A percentile compares a stretch with the other conserved stretches of the same genome.
These are phyloP conservation scores for Nemania serpens DNA, from an alignment of 2,329 filamentous ascomycete species.

Conservation along the genomic window DNA sequence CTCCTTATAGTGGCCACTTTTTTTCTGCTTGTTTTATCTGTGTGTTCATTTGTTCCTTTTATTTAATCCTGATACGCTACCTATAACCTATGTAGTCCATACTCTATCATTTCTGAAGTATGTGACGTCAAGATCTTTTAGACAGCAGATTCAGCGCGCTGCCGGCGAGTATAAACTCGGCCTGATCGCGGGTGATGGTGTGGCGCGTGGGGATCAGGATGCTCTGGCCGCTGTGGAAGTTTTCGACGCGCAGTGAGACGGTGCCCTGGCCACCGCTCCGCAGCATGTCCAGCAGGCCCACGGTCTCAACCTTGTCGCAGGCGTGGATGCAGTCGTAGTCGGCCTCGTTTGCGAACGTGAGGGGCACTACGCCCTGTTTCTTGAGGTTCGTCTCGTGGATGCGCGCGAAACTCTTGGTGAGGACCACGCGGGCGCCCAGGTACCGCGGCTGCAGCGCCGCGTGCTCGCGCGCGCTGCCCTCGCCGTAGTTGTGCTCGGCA, in stretches of 20 bases:
- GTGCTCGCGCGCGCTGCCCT: conserved; percentile 87
- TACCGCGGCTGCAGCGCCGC: conserved; percentile 90
- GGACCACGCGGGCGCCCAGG: conserved; percentile 81
- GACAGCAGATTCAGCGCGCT: conserved; percentile 91
- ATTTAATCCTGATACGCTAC: background rate
- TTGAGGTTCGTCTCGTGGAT: conserved; percentile 97
- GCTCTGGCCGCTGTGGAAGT: conserved; percentile 64
- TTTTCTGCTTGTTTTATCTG: background rate
- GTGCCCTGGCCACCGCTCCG: conserved; percentile 76
- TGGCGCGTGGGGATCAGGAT: conserved; percentile 79
- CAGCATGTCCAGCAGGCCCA: conserved; percentile 84
- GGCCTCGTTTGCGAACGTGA: conserved; percentile 85
- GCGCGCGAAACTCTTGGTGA: conserved; percentile 85
- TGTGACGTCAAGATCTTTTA: conserved; percentile 47
- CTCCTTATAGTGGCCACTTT: background rate
- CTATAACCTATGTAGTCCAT: background rate
- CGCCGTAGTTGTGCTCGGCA: conserved; percentile 96
- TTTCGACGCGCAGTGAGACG: conserved; percentile 70
- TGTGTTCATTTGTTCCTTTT: no score
- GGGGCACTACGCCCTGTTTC: conserved; percentile 94
- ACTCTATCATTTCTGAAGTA: no score
- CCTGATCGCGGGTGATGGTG: conserved; percentile 87
- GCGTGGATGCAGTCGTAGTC: conserved; percentile 87
- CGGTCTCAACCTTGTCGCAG: conserved; percentile 80
- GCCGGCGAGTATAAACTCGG: conserved; percentile 87